Evolutionary conservation across 495 filamentous ascomycete species (phyloP).

Genomic region (Symbiotaphrina buchneri): DNA sequence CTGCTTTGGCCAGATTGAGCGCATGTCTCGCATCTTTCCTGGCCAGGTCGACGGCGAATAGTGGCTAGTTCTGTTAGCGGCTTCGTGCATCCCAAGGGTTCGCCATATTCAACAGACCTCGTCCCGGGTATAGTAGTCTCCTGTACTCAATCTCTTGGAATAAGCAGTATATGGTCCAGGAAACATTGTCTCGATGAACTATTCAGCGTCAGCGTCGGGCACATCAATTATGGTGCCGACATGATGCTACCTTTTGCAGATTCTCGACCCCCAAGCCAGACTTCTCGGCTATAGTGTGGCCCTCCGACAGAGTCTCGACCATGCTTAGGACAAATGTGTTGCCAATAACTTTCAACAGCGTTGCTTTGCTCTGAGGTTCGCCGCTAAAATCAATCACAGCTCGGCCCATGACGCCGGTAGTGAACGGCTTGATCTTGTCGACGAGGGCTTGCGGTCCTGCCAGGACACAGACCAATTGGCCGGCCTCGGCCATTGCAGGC

Average conservation of each 20-base stretch:
- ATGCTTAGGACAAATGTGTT: constrained; percentile 78
- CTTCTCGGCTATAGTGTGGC: constrained; percentile 57
- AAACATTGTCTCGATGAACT: constrained; percentile 42
- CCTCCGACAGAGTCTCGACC: constrained; percentile 57
- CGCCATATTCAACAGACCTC: constrained; percentile 11
- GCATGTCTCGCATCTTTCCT: constrained; percentile 73
- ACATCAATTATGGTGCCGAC: too few species aligned
- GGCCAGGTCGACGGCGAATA: constrained; percentile 74
- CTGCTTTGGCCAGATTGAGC: constrained; percentile 32
- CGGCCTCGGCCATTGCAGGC: constrained; percentile 54
- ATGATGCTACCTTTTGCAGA: too few species aligned
- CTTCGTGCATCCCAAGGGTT: constrained; percentile 1
- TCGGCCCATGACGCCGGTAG: constrained; percentile 53
- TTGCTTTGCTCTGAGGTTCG: constrained; percentile 31
- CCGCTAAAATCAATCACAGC: constrained; percentile 48
- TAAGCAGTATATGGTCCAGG: constrained; percentile 47
- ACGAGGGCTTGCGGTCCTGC: constrained; percentile 41
- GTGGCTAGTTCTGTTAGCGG: constrained; percentile 28
- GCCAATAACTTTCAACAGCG: constrained; percentile 57
- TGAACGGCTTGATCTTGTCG: constrained; percentile 45
- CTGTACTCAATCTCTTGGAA: constrained; percentile 43
- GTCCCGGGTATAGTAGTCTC: constrained; percentile 48
- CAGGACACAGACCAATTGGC: constrained; percentile 52
- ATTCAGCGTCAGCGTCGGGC: too few species aligned
- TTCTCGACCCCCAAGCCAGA: constrained; percentile 48